Evolutionary conservation across 2,329 filamentous ascomycete species (phyloP), one percentile per base, ranked within the genome.

Genomic region (Curvularia hawaiiensis): DNA sequence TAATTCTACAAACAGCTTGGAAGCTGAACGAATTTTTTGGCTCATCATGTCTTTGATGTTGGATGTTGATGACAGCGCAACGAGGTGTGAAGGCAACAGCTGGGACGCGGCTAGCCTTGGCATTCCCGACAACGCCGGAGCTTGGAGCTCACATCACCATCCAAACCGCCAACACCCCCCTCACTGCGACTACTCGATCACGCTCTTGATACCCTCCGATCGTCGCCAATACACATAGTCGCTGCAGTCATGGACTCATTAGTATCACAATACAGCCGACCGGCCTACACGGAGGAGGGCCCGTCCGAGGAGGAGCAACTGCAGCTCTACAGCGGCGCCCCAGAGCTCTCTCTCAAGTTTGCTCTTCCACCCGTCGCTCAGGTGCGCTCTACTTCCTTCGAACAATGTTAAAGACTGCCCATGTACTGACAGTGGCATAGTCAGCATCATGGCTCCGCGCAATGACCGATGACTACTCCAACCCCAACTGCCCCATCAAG

Each of bases 401-500:
- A n/a, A n/a, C n/a, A n/a, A n/a, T n/a, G n/a, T n/a, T n/a, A n/a
- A n/a, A n/a, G 28, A 11, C 12, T 45, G n/a, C 47, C 20, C 16
- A 4, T n/a, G 20, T 61, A 39, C 55, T 65, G 10, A 61, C n/a
- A 24, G 22, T 12, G n/a, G 28, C n/a, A 39, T 75, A 97, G 91
- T 90, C 92, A 68, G 90, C 92, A 64, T 88, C 92, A 73, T 99
- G 95, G 90, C 91, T 99, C 73, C 93, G 95, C 76, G 91, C 95
- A 69, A 92, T 92, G 79, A 98, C 95, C 68, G 95, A 99, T 83
- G 95, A 99, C 85, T 89, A 93, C 79, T 89, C 92, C 71, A 99
- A 99, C 84, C 92, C 95, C 59, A 88, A 90, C 80, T 97, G 93
- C 80, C 95, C 95, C 69, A 99, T 99, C 86, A 99, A 99, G 86